Evolutionary conservation across 129 eudicot genomes (phyloP), one percentile per base, ranked within the genome.

Genomic region (Ambrosia trifida): DNA sequence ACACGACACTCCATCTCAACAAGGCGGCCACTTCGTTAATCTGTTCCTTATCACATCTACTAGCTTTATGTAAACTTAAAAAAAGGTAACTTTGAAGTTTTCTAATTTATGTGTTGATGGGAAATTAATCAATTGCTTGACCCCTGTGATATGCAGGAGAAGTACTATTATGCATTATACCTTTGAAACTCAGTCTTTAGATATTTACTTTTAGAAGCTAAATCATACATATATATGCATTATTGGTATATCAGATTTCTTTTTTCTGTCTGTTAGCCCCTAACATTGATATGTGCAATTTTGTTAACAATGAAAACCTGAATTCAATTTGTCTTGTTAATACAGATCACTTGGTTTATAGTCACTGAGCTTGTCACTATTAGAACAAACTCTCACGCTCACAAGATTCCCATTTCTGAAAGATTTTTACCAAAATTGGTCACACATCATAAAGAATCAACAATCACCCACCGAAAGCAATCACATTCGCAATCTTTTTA

Each of bases 401-500:
- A 58, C 72, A 79, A 56, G 35, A 69, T 77, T 77, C 77, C 32
- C 58, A 50, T 78, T 72, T 49, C 64, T 56, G 46, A 64, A 59
- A 5, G 68, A 72, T 36, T 66, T 46, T 43, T 5, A 69, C 52
- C 52, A 71, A 76, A 83, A 79, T 81, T 83, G 85, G 78, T 78
- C 74, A 66, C 50, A 72, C 81, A 70, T 63, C 53, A 64, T 54
- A 70, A 53, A 73, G 83, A 86, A 83, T 86, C 86, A 57, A 35
- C 52, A 41, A 59, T 31, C 18, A 45, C 82, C 76, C 84, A 83
- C 85, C 72, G 69, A 83, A 83, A 74, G 82, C 75, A 64, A 61
- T 79, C 81, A 67, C 77, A 68, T 73, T 79, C 67, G 40, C 64
- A 78, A 78, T 83, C 79, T 78, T 86, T 86, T 69, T 76, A 72